Evolutionary conservation across 495 filamentous ascomycete species (phyloP), one percentile per base, ranked within the genome.

Genomic region (Aspergillus kassunensis): DNA sequence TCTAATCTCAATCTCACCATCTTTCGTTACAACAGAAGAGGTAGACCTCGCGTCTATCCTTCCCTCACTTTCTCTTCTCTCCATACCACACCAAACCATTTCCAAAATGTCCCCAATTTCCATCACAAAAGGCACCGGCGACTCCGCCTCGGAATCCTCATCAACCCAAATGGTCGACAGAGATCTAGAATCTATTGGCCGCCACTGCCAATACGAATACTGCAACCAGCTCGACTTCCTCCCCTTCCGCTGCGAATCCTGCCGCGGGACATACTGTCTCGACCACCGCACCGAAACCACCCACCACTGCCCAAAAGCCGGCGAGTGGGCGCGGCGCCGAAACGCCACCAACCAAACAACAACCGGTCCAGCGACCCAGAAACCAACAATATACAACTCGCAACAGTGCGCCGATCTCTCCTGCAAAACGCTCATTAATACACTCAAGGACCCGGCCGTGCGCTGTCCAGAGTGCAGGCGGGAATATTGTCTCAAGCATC

Each of bases 171-270:
- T 85, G 70, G 66, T 66, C 49, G 77, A 85, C 59, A 70, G 71
- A 62, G 90, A 96, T 71, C 81, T 89, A 31, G 84, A 86, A 57
- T 80, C 89, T 10, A 88, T 97, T 66, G 93, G 93, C 60, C 81
- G 83, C 48, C 90, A 96, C 75, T 98, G 93, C 78, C 83, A 97
- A 70, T 84, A 87, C 72, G 71, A 82, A 56, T 91, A 89, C 78
- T 98, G 93, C 80, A 84, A 91, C 65, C 85, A 88, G 62, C 88
- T 97, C 40, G 95, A 97, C 73, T 97, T 97, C 74, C 85, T 98
- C 10, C 93, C 93, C 33, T 98, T 97, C 74, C 79, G 82, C 58
- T 98, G 93, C 78, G 87, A 93, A 69, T 91, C 85, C 65, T 98
- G 93, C 62, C 74, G 71, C 60, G 79, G 84, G 40, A 95, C 86